Conservation (phyloP, 306 rosid genomes). For the Sechiopsis laciniata region DNA sequence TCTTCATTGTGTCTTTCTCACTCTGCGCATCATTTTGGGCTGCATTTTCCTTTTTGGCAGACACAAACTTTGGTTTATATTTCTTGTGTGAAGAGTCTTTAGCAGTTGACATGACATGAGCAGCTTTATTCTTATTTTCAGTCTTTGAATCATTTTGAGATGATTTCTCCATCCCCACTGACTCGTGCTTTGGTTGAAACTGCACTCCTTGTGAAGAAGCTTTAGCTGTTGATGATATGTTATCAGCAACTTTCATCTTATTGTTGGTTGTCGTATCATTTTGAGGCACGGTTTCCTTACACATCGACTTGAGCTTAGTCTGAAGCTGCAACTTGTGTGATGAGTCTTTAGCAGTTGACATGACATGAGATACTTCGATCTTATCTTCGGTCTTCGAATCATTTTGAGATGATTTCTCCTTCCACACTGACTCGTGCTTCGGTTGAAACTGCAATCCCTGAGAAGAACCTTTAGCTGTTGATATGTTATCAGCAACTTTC, state of each 20-base stretch:
- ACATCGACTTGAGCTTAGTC: no score
- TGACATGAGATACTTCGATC: not conserved
- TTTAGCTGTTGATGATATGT: no score
- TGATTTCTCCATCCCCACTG: no score
- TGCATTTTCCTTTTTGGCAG: not conserved
- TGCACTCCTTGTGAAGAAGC: no score
- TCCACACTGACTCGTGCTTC: not conserved
- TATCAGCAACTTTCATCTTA: no score
- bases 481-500: not conserved
- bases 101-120: no score
- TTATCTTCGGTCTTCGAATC: not conserved
- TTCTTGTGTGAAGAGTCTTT: no score
- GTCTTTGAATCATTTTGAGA: no score
- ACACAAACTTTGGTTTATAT: not conserved
- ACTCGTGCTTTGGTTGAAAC: no score
- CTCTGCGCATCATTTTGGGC: not conserved
- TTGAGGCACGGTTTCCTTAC: no score
- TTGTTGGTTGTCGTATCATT: no score
- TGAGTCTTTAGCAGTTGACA: not conserved
- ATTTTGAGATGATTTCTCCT: not conserved
- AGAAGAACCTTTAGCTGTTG: not conserved
- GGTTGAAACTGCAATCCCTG: slow-evolving; percentile 1
- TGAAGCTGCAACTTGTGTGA: not conserved
- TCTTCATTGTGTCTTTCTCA: slow-evolving; percentile 1
- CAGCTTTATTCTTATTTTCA: no score